Evolutionary conservation across 106 monocot species (phyloP).

Genomic region (Allium cepa): DNA sequence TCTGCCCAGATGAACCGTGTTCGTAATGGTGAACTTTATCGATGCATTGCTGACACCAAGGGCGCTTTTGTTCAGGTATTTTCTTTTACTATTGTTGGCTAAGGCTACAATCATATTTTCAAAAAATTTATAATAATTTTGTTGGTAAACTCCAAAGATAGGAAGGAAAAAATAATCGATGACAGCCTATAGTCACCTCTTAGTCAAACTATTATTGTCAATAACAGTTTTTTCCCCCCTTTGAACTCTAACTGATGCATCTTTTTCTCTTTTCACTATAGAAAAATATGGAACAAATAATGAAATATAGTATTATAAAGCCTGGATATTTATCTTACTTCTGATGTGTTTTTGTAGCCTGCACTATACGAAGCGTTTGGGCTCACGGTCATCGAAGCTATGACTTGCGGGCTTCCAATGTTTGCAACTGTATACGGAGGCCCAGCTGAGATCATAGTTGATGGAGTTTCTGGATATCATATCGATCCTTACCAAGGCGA

Average conservation of each 20-base stretch:
- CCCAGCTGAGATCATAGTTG: constrained; percentile 46
- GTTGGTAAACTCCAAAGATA: too few relatives aligned
- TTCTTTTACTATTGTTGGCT: too few relatives aligned
- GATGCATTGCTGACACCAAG: constrained; percentile 54
- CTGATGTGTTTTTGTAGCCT: constrained; percentile 26
- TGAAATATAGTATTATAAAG: too few relatives aligned
- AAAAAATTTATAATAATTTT: too few relatives aligned
- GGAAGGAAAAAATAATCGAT: too few relatives aligned
- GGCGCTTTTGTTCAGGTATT: constrained; percentile 73
- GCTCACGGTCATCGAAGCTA: constrained; percentile 62
- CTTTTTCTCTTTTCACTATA: too few relatives aligned
- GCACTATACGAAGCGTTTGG: constrained; percentile 78
- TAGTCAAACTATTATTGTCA: too few relatives aligned
- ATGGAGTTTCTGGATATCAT: constrained; percentile 63
- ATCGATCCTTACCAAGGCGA: constrained; percentile 20
- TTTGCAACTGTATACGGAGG: constrained; percentile 61
- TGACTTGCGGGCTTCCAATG: constrained; percentile 76
- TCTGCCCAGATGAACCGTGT: constrained; percentile 78
- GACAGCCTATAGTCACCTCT: too few relatives aligned
- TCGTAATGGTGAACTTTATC: constrained; percentile 70
- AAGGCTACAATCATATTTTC: too few relatives aligned
- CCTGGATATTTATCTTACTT: neutral
- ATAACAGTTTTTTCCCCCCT: too few relatives aligned
- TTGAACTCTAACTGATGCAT: too few relatives aligned
- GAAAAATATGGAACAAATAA: too few relatives aligned